These are phyloP conservation scores for Globisporangium nunn DNA, from an alignment of 352 stramenopile species.

Conservation along the genomic window DNA sequence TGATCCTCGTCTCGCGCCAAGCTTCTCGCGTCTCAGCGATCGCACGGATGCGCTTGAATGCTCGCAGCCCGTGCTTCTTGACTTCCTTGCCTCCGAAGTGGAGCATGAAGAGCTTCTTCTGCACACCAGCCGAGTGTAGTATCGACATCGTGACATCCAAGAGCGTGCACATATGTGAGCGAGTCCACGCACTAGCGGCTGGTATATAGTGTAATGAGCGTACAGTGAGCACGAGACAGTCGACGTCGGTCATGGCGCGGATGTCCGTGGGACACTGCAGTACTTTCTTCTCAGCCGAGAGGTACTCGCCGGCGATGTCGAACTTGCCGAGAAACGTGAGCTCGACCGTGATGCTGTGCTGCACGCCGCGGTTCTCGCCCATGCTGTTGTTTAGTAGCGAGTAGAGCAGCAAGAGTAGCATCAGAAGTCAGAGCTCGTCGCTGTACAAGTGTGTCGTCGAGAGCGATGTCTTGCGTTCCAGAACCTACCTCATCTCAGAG, in stretches of 20 bases:
- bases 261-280: slow-evolving; percentile 64
- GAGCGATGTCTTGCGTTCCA: neutral
- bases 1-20: slow-evolving; percentile 70
- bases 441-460: neutral
- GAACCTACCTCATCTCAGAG: slow-evolving; percentile 39
- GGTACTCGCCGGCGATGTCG: slow-evolving; percentile 73
- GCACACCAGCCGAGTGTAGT: neutral
- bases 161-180: neutral
- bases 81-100: slow-evolving; percentile 63
- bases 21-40: slow-evolving; percentile 53
- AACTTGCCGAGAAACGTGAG: slow-evolving; percentile 77
- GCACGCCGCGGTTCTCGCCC: slow-evolving; percentile 46
- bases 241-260: slow-evolving; percentile 57
- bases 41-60: slow-evolving; percentile 33
- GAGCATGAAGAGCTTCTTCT: slow-evolving; percentile 72
- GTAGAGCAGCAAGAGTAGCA: neutral
- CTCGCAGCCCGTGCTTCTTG: slow-evolving; percentile 45
- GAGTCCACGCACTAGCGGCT: neutral
- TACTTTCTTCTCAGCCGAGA: slow-evolving; percentile 67
- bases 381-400: slow-evolving; percentile 22
- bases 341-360: slow-evolving; percentile 66
- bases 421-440: neutral
- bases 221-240: slow-evolving; percentile 73
- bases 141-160: neutral
- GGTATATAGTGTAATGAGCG: neutral